Evolutionary conservation across 257 asterid genomes (phyloP).

Genomic region (Solanum habrochaites): DNA sequence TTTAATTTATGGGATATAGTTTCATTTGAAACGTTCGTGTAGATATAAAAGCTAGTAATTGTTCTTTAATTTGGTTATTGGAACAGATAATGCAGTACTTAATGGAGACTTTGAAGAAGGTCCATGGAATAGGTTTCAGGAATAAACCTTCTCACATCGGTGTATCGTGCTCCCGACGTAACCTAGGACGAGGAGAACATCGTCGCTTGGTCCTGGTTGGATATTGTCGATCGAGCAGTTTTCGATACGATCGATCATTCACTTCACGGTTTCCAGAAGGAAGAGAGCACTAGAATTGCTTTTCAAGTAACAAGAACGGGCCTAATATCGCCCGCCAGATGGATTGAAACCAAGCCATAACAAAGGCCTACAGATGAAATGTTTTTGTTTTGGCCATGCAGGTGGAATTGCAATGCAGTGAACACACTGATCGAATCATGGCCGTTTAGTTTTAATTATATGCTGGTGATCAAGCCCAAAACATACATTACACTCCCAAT

Average conservation of each 20-base stretch:
- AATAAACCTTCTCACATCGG: constrained; percentile 86
- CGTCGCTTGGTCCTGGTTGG: constrained; percentile 95
- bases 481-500: constrained; percentile 40
- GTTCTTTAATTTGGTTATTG: neutral
- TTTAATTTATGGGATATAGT: no score
- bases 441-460: no score
- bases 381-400: constrained; percentile 75
- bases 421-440: constrained; percentile 79
- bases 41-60: neutral
- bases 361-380: constrained; percentile 47
- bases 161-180: constrained; percentile 84
- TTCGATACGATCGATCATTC: constrained; percentile 71
- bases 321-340: constrained; percentile 83
- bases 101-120: constrained; percentile 97
- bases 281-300: constrained; percentile 78
- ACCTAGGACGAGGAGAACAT: constrained; percentile 78
- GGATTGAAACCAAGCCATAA: constrained; percentile 80
- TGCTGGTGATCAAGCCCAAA: constrained; percentile 64
- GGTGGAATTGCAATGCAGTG: constrained; percentile 66
- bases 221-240: constrained; percentile 90
- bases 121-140: constrained; percentile 84
- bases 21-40: neutral
- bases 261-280: constrained; percentile 68
- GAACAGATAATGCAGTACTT: constrained; percentile 61
- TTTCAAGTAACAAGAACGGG: constrained; percentile 94